Base-by-base conservation (phyloP, 2,329 filamentous ascomycete species). In the Penicillium polonicum region DNA sequence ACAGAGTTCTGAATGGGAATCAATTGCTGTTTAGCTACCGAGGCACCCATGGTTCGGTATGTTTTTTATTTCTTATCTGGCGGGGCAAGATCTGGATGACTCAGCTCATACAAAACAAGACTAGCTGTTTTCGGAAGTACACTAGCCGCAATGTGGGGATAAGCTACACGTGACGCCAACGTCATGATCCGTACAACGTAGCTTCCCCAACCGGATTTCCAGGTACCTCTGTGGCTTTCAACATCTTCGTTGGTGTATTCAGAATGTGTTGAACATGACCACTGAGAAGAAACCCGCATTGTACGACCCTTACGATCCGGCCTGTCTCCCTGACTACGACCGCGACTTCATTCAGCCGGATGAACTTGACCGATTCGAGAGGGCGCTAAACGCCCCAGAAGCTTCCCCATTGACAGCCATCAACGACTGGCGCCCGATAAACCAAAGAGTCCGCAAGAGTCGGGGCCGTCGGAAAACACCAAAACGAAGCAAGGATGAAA, bases 391-490 rank as follows among this genome's bases (percentile, higher is more conserved):
- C n/a, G 90, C 90, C 1, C 91, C 92, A 0, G 91, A 95, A 60
- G 85, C 85, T 1, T 82, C 88, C 41, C 86, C 89, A 36, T 86
- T 97, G 68, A 90, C 91, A 4, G 93, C 94, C 41, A 86, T 95
- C 70, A 96, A 96, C 73, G 94, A 99, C 79, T 99, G 94, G 94
- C 88, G 90, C 17, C 94, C 94, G 0, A 85, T 97, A 13, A 88
- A 89, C 65, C 85, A 93, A 71, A 87, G 84, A 57, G 82, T 92
- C 23, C 80, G 81, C 57, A 78, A 73, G 72, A 75, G 68, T 62
- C 73, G 71, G 65, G 63, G 64, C 38, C 71, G 84, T 31, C 82
- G 82, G 35, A 78, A 74, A 58, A 59, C 62, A 17, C 71, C 74
- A 2, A 71, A 70, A 21, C 81, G 89, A 57, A 88, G 85, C 62